These are phyloP conservation scores for Ogataea thermomethanolica DNA, from an alignment of 805 yeast genomes.

Conservation along the genomic window DNA sequence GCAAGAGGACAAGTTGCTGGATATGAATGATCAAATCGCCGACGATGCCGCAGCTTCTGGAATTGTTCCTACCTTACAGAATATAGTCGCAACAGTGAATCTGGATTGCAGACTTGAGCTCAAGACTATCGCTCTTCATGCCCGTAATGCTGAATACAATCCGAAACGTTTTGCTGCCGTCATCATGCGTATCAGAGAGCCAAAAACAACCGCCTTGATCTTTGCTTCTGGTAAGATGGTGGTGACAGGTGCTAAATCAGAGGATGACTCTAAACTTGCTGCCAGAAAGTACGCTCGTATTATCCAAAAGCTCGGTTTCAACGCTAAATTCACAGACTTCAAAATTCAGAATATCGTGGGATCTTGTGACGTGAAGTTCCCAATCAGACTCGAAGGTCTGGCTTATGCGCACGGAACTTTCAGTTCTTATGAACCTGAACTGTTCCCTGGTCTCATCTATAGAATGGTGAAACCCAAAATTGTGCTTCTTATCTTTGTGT, in stretches of 20 bases:
- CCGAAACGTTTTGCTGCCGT: constrained; percentile 99
- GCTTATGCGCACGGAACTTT: constrained; percentile 98
- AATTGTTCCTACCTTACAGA: constrained; percentile 91
- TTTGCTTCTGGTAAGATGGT: constrained; percentile 99
- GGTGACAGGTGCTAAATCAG: constrained; percentile 98
- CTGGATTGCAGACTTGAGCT: constrained; percentile 93
- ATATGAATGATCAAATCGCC: constrained; percentile 22
- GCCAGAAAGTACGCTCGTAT: constrained; percentile 97
- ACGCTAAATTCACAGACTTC: constrained; percentile 96
- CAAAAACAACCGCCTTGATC: constrained; percentile 95
- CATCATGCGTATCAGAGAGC: constrained; percentile 98
- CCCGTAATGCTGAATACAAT: constrained; percentile 98
- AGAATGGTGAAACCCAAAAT: constrained; percentile 99
- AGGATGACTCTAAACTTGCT: constrained; percentile 97
- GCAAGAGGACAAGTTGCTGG: constrained; percentile 34
- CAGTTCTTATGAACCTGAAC: constrained; percentile 97
- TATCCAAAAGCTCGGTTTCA: constrained; percentile 95
- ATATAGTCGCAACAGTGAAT: constrained; percentile 97
- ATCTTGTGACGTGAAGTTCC: constrained; percentile 97
- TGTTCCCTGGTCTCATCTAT: constrained; percentile 96
- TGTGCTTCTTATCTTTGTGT: constrained; percentile 90
- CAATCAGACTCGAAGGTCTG: constrained; percentile 93
- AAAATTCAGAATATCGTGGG: constrained; percentile 98
- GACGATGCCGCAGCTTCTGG: constrained; percentile 86
- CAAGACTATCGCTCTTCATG: constrained; percentile 96